Conservation (phyloP, 2,329 filamentous ascomycete species). For the Coniochaeta hoffmannii region DNA sequence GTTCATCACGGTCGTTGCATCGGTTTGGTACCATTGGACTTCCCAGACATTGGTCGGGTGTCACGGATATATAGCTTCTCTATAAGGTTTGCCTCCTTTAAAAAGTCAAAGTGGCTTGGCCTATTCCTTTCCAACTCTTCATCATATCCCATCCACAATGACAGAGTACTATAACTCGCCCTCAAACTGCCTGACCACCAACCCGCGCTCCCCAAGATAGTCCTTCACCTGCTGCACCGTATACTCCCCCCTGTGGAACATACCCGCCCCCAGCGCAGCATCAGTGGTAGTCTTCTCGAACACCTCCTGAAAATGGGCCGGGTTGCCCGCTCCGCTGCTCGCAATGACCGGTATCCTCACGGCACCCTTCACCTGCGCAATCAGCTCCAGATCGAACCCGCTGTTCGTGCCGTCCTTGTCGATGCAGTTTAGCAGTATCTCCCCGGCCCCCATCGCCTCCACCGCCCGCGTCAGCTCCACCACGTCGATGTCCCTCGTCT, state of each 20-base stretch:
- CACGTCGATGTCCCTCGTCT: constrained; percentile 90
- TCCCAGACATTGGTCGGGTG: not conserved
- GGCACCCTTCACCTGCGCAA: constrained; percentile 78
- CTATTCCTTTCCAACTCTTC: not conserved
- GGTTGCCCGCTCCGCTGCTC: constrained; percentile 83
- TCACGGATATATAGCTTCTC: not conserved
- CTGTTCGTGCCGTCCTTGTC: constrained; percentile 93
- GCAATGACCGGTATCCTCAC: constrained; percentile 92
- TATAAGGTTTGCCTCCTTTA: not conserved
- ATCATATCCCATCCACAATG: not conserved
- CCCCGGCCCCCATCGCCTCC: constrained; percentile 90
- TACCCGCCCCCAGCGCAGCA: constrained; percentile 89
- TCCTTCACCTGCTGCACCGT: constrained; percentile 93
- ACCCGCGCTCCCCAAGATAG: constrained; percentile 59
- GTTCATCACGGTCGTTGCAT: not conserved
- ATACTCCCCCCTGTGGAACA: constrained; percentile 96
- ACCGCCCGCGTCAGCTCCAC: constrained; percentile 81
- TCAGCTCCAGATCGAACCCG: constrained; percentile 90
- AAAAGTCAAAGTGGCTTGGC: not conserved
- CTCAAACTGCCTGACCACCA: constrained; percentile 77
- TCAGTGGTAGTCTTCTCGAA: constrained; percentile 82
- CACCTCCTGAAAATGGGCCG: constrained; percentile 83
- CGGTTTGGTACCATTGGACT: not conserved
- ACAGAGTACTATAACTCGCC: constrained; percentile 28
- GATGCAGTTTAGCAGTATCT: constrained; percentile 95